A percentile compares a stretch with the other conserved stretches of the same genome.
These are phyloP conservation scores for Alternaria sp. DNA, from an alignment of 2,329 filamentous ascomycete genomes.

Conservation along the genomic window DNA sequence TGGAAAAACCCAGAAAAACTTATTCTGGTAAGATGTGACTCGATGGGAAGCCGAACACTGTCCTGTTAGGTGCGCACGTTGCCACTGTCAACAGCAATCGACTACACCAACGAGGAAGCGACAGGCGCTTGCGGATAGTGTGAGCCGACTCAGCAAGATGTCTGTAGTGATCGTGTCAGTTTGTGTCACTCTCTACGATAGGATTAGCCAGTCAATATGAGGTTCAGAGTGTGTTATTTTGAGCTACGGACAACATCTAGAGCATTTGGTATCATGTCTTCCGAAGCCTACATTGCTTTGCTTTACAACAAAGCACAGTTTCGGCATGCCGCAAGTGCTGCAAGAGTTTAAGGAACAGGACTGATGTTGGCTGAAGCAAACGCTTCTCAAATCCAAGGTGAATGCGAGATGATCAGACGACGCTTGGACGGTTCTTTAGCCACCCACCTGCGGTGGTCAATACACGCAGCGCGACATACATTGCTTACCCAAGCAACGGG, in stretches of 20 bases:
- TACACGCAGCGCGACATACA: neutral
- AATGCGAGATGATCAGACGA: neutral
- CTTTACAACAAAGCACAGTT: neutral
- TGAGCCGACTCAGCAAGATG: neutral
- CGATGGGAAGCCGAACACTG: neutral
- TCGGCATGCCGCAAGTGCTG: neutral
- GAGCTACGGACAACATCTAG: neutral
- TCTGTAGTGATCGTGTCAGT: neutral
- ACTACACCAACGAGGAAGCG: neutral
- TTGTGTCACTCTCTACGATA: neutral
- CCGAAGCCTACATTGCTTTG: neutral
- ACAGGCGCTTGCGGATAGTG: neutral
- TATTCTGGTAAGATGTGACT: neutral
- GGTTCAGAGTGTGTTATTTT: neutral
- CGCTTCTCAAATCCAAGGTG: neutral
- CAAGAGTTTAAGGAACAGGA: neutral
- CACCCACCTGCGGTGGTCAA: neutral
- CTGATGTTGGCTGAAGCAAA: neutral
- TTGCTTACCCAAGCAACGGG: neutral
- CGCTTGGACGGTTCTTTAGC: neutral
- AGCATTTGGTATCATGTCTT: neutral
- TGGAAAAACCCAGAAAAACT: neutral
- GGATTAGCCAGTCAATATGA: neutral
- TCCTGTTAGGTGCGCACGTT: neutral
- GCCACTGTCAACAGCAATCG: neutral